Evolutionary conservation across 148 eudicot species (phyloP).

Genomic region (Vaccinium myrtillus): DNA sequence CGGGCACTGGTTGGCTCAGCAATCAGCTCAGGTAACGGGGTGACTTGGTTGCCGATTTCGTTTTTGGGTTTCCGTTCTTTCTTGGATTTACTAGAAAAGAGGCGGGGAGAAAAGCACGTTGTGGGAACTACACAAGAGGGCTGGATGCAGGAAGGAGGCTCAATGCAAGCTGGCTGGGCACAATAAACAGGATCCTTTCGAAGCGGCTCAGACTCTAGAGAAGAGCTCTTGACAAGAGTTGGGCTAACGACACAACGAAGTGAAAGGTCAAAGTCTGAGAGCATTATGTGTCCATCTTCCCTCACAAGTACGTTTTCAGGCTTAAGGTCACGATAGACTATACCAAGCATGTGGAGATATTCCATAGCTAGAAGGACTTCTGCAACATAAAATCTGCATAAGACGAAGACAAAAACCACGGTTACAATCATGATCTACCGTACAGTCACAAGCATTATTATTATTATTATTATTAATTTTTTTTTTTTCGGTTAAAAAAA

Average conservation of each 20-base stretch:
- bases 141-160: slow-evolving; percentile 59
- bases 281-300: slow-evolving; percentile 82
- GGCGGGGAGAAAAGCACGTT: slow-evolving; percentile 65
- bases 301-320: slow-evolving; percentile 76
- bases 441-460: background rate
- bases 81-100: slow-evolving; percentile 61
- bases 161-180: slow-evolving; percentile 61
- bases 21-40: slow-evolving; percentile 58
- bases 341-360: slow-evolving; percentile 83
- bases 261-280: slow-evolving; percentile 71
- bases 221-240: slow-evolving; percentile 50
- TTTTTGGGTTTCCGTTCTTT: slow-evolving; percentile 50
- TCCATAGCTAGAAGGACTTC: slow-evolving; percentile 69
- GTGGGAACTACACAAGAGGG: slow-evolving; percentile 69
- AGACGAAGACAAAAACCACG: background rate
- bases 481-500: too few species aligned
- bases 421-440: background rate
- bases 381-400: slow-evolving; percentile 66
- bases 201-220: slow-evolving; percentile 34
- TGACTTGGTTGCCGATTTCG: slow-evolving; percentile 53
- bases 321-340: slow-evolving; percentile 65
- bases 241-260: slow-evolving; percentile 70
- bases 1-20: slow-evolving; percentile 68
- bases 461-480: too few species aligned
- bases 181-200: slow-evolving; percentile 50